A percentile compares a stretch with the other conserved stretches of the same genome.
These are phyloP conservation scores for Lanzia echinophila DNA, from an alignment of 2,329 filamentous ascomycete species.

Conservation along the genomic window DNA sequence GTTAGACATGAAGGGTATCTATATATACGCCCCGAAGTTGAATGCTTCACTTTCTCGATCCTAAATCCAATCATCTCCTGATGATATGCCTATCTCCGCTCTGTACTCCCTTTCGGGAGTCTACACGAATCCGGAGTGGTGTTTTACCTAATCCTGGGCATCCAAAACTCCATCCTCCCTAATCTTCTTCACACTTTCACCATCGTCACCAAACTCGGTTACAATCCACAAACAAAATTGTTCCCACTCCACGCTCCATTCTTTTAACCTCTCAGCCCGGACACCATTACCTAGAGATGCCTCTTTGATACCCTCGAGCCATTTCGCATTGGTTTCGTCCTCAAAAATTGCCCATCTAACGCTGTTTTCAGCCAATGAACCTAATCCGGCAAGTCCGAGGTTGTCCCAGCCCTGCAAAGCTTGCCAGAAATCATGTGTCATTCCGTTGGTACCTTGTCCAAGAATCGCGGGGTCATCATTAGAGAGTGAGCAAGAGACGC, in stretches of 20 bases:
- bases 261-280: constrained; percentile 64
- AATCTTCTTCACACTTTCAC: constrained; percentile 17
- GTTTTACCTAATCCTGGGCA: constrained; percentile 16
- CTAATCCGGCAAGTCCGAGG: constrained; percentile 78
- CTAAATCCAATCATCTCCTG: background rate
- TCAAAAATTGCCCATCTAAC: constrained; percentile 86
- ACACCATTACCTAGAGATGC: constrained; percentile 65
- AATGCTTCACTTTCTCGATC: background rate
- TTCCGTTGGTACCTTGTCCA: constrained; percentile 72
- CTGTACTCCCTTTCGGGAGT: background rate
- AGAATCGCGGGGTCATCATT: constrained; percentile 90
- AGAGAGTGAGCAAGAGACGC: constrained; percentile 75
- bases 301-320: constrained; percentile 65
- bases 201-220: constrained; percentile 56
- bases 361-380: constrained; percentile 84
- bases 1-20: background rate
- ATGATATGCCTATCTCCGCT: background rate
- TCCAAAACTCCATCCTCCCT: constrained; percentile 15
- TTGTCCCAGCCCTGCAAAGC: constrained; percentile 88
- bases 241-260: constrained; percentile 82
- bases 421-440: constrained; percentile 94
- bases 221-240: constrained; percentile 88
- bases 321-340: constrained; percentile 64
- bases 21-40: constrained; percentile 1
- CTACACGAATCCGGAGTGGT: too few species aligned